phyloP scores from a whole-genome alignment of 305 asterid species.

The Fraxinus floribunda region DNA sequence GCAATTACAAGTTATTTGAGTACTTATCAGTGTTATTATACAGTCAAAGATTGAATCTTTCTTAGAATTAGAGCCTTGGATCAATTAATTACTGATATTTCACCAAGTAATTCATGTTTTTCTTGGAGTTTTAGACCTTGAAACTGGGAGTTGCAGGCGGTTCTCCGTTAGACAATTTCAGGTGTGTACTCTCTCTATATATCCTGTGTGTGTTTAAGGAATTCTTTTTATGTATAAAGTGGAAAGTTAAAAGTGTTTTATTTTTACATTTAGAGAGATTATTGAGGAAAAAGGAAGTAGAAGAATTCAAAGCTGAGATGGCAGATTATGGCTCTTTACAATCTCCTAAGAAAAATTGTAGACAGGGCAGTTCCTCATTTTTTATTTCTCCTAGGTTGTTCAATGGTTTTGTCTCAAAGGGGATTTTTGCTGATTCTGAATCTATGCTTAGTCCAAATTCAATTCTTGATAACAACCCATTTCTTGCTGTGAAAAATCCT shows the following conservation, averaged over 20 bases:
- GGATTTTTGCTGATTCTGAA: conserved; percentile 32
- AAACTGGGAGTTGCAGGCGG: conserved; percentile 1
- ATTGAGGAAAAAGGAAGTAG: conserved; percentile 24
- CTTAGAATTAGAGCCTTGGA: not conserved
- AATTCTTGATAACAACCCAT: conserved; percentile 57
- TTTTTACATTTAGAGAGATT: conserved; percentile 16
- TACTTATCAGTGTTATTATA: not conserved
- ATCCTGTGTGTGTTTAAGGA: not conserved
- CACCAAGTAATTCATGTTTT: not conserved
- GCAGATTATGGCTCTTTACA: conserved; percentile 40
- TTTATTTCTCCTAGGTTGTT: conserved; percentile 68
- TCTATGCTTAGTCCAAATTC: conserved; percentile 69
- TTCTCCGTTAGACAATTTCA: conserved; percentile 20
- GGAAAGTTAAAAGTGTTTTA: conserved; percentile 2
- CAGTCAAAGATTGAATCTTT: conserved; percentile 15
- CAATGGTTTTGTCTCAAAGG: conserved; percentile 45
- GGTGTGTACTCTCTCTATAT: conserved; percentile 24
- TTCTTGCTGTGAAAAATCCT: conserved; percentile 42
- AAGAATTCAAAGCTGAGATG: conserved; percentile 34
- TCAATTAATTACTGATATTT: not conserved
- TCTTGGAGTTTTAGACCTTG: conserved; percentile 2
- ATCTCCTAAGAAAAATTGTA: conserved; percentile 31
- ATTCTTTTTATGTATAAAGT: conserved; percentile 7
- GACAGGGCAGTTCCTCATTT: conserved; percentile 41
- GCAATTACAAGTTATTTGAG: not conserved